Evolutionary conservation across 805 yeast species (phyloP).

Genomic region (Candida caryicola): DNA sequence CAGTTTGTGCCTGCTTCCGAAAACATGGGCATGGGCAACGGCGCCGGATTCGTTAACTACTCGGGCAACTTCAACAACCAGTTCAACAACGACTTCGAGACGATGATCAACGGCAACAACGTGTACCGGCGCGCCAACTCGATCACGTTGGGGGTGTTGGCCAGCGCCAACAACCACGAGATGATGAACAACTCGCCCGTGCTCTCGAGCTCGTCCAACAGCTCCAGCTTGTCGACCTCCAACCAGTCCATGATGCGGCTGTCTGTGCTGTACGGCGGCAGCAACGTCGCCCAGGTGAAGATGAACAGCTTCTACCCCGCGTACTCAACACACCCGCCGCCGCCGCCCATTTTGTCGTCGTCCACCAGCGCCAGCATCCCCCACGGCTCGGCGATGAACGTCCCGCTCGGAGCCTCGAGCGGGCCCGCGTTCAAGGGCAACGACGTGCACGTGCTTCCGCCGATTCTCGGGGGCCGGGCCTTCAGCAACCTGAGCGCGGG

Average conservation of each 20-base stretch:
- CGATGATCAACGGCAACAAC: slow-evolving; percentile 2
- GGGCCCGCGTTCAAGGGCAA: background rate
- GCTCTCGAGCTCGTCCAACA: slow-evolving; percentile 4
- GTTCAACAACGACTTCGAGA: slow-evolving; percentile 7
- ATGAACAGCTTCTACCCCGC: slow-evolving; percentile 4
- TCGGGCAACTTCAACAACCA: slow-evolving; percentile 6
- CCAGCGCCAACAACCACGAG: slow-evolving; percentile 3
- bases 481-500: background rate
- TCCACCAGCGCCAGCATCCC: background rate
- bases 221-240: background rate
- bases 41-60: slow-evolving; percentile 8
- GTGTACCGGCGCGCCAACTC: slow-evolving; percentile 18
- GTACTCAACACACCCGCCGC: slow-evolving; percentile 12
- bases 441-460: slow-evolving; percentile 10
- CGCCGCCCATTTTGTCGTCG: slow-evolving; percentile 4
- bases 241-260: slow-evolving; percentile 1
- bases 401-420: background rate
- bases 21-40: background rate
- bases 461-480: slow-evolving; percentile 6
- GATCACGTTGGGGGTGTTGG: slow-evolving; percentile 17
- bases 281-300: background rate
- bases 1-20: background rate
- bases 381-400: background rate
- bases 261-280: background rate
- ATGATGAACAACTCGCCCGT: slow-evolving; percentile 6